These are phyloP conservation scores for Pistacia vera DNA, from an alignment of 345 rosid species.

Conservation along the genomic window DNA sequence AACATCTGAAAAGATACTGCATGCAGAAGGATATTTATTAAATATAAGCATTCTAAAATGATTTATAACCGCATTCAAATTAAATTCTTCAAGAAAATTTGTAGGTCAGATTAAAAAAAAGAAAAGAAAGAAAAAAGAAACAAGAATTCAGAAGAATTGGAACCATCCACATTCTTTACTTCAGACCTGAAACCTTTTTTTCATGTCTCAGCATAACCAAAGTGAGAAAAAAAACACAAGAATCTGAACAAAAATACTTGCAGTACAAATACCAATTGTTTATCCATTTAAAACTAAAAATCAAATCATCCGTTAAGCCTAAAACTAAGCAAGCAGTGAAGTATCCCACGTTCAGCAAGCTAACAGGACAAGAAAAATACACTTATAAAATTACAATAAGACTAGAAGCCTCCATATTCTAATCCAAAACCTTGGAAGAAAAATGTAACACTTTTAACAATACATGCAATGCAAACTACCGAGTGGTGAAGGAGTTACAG, in stretches of 20 bases:
- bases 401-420: background rate
- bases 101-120: background rate
- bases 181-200: slow-evolving; percentile 3
- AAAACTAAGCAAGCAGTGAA: background rate
- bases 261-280: background rate
- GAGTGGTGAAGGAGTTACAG: slow-evolving; percentile 51
- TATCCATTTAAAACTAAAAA: background rate
- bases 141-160: background rate
- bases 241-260: background rate
- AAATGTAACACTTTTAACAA: background rate
- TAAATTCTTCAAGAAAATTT: background rate
- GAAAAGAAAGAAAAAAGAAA: too few species aligned
- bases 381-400: background rate
- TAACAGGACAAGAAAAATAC: background rate
- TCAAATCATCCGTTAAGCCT: background rate
- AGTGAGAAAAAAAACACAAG: background rate
- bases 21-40: slow-evolving; percentile 8
- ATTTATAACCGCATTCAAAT: background rate
- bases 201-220: background rate
- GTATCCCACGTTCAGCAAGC: background rate
- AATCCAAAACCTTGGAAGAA: background rate
- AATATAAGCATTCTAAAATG: background rate
- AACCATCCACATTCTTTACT: background rate
- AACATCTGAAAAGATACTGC: slow-evolving; percentile 87
- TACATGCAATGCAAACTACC: slow-evolving; percentile 34